These are phyloP conservation scores for Escallonia rubra DNA, from an alignment of 129 eudicot species.

Conservation along the genomic window DNA sequence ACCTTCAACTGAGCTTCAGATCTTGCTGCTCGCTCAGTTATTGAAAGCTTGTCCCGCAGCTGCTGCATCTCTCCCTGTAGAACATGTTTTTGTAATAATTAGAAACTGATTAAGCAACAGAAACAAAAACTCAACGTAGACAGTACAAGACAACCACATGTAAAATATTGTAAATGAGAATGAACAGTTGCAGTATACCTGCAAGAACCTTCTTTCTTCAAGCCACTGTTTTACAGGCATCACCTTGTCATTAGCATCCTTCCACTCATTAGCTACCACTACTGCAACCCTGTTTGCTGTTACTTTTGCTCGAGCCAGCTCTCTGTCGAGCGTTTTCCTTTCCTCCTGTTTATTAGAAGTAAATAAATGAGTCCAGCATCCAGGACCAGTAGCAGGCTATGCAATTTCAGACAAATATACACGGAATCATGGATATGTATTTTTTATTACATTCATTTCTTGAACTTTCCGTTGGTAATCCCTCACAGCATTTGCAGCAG, in stretches of 20 bases:
- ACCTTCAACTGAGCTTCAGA: conserved; percentile 88
- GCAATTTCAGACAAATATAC: not conserved
- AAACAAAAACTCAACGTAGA: not conserved
- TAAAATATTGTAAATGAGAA: not conserved
- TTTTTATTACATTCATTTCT: conserved; percentile 69
- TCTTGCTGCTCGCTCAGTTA: conserved; percentile 78
- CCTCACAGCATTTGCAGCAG: conserved; percentile 93
- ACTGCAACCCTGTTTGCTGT: conserved; percentile 97
- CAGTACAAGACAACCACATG: not conserved
- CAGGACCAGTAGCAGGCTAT: not conserved
- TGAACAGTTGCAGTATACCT: conserved; percentile 30
- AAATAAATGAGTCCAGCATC: conserved; percentile 3
- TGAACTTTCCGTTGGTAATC: conserved; percentile 95
- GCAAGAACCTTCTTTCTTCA: conserved; percentile 91
- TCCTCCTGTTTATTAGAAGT: conserved; percentile 52
- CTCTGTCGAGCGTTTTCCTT: conserved; percentile 82
- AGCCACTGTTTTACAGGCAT: conserved; percentile 99
- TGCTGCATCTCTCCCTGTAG: conserved; percentile 90
- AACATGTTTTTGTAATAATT: conserved; percentile 16
- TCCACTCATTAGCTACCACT: conserved; percentile 96
- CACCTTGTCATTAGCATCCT: conserved; percentile 93
- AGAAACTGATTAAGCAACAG: conserved; percentile 15
- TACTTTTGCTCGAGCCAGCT: conserved; percentile 93
- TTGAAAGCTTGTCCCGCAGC: conserved; percentile 70
- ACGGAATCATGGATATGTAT: conserved; percentile 2